These are phyloP conservation scores for Xanthoceras sorbifolium DNA, from an alignment of 345 rosid genomes.

Conservation along the genomic window DNA sequence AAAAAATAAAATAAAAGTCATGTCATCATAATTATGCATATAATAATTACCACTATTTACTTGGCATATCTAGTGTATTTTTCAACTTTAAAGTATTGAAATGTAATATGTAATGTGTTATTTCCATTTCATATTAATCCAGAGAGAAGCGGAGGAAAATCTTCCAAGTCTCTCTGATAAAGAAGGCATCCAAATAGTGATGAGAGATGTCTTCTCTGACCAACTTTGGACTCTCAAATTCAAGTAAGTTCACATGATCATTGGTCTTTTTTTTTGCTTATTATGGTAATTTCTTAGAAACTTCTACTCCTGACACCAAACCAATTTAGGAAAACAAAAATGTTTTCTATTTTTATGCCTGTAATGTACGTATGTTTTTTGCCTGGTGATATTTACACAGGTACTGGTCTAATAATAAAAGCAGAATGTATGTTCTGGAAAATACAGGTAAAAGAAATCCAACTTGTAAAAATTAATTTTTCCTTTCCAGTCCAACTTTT, in stretches of 20 bases:
- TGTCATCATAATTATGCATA: background rate
- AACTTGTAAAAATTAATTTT: background rate
- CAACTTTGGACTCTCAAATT: slow-evolving; percentile 58
- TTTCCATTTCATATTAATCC: slow-evolving; percentile 23
- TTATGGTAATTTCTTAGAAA: background rate
- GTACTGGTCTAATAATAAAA: slow-evolving; percentile 81
- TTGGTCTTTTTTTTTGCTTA: background rate
- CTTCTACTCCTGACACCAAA: background rate
- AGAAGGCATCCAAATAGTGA: slow-evolving; percentile 56
- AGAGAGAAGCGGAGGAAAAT: slow-evolving; percentile 77
- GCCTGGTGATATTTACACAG: slow-evolving; percentile 37
- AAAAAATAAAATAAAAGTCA: background rate
- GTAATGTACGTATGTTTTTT: background rate
- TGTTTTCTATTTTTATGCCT: background rate
- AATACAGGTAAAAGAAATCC: slow-evolving; percentile 55
- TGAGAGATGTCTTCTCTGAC: slow-evolving; percentile 50
- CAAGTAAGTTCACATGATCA: slow-evolving; percentile 55
- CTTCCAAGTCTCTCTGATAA: slow-evolving; percentile 61
- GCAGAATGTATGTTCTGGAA: slow-evolving; percentile 90
- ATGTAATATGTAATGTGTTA: background rate
- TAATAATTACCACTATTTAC: background rate
- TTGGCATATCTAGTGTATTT: background rate
- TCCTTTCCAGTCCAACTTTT: background rate
- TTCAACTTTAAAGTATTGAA: no score
- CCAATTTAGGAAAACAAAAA: background rate